phyloP scores from a whole-genome alignment of 2,329 filamentous ascomycete species.

The Whalleya microplaca region DNA sequence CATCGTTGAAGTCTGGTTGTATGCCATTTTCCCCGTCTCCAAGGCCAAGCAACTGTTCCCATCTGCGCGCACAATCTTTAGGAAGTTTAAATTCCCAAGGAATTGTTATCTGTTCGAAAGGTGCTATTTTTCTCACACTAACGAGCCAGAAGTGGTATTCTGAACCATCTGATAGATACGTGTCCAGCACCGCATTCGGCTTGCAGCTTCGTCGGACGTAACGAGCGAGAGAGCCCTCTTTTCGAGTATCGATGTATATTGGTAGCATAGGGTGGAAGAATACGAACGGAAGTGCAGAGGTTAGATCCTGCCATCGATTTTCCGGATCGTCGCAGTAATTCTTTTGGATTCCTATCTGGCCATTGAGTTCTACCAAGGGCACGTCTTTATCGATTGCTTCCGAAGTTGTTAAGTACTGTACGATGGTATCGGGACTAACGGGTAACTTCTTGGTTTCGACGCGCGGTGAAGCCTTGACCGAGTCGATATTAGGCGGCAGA shows the following conservation, averaged over 20 bases:
- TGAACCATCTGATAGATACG: conserved; percentile 75
- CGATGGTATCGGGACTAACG: conserved; percentile 53
- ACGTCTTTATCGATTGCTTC: conserved; percentile 59
- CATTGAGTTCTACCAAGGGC: conserved; percentile 73
- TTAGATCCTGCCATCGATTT: conserved; percentile 71
- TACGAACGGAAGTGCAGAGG: conserved; percentile 71
- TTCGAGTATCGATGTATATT: conserved; percentile 85
- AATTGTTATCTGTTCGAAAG: conserved; percentile 65
- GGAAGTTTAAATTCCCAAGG: conserved; percentile 70
- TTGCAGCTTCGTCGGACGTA: conserved; percentile 92
- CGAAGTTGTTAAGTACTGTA: conserved; percentile 63
- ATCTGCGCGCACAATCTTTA: conserved; percentile 56
- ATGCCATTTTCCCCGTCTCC: conserved; percentile 59
- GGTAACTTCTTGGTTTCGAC: conserved; percentile 57
- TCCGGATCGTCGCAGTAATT: conserved; percentile 69
- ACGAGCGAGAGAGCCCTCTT: conserved; percentile 82
- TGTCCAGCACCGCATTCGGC: conserved; percentile 87
- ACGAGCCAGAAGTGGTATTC: conserved; percentile 94
- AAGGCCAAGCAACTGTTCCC: conserved; percentile 63
- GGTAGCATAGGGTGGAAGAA: conserved; percentile 89
- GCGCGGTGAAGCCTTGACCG: conserved; percentile 47
- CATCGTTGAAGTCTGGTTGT: conserved; percentile 57
- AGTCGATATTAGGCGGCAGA: conserved; percentile 48
- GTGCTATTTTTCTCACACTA: conserved; percentile 74
- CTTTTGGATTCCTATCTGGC: conserved; percentile 73